Evolutionary conservation across 2,329 filamentous ascomycete species (phyloP).

Genomic region (Bisporella sp.): DNA sequence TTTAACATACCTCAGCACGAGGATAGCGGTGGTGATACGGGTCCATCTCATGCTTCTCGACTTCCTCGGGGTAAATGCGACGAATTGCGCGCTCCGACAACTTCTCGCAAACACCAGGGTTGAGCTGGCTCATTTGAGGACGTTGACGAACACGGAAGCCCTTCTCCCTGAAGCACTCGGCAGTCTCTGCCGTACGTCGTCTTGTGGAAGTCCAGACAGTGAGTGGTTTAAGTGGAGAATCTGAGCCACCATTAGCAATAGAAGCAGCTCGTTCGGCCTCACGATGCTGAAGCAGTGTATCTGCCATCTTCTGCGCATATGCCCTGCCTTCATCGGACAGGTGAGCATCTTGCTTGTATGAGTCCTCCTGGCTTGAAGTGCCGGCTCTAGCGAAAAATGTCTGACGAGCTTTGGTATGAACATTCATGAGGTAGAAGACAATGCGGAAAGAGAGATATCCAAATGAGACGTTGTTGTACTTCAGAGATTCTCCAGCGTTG

Average conservation of each 20-base stretch:
- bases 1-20: constrained; percentile 67
- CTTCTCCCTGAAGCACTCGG: constrained; percentile 67
- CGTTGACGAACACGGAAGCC: constrained; percentile 86
- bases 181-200: constrained; percentile 83
- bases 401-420: constrained; percentile 91
- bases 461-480: constrained; percentile 96
- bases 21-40: constrained; percentile 97
- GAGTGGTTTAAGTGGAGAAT: constrained; percentile 68
- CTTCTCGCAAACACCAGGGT: constrained; percentile 92
- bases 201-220: constrained; percentile 94
- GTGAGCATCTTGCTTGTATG: constrained; percentile 84
- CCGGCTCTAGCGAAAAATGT: constrained; percentile 92
- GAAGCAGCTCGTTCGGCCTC: constrained; percentile 69
- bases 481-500: constrained; percentile 86
- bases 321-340: constrained; percentile 72
- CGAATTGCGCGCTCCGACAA: constrained; percentile 80
- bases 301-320: constrained; percentile 81
- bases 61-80: constrained; percentile 79
- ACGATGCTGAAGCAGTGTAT: constrained; percentile 74
- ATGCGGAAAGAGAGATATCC: constrained; percentile 95
- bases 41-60: constrained; percentile 85
- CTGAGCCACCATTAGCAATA: constrained; percentile 60
- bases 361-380: constrained; percentile 79
- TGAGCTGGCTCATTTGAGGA: constrained; percentile 94
- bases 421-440: constrained; percentile 94